A percentile compares a stretch with the other conserved stretches of the same genome.
Conservation (phyloP, 2,329 filamentous ascomycete species). For the Xylariales sp. region DNA sequence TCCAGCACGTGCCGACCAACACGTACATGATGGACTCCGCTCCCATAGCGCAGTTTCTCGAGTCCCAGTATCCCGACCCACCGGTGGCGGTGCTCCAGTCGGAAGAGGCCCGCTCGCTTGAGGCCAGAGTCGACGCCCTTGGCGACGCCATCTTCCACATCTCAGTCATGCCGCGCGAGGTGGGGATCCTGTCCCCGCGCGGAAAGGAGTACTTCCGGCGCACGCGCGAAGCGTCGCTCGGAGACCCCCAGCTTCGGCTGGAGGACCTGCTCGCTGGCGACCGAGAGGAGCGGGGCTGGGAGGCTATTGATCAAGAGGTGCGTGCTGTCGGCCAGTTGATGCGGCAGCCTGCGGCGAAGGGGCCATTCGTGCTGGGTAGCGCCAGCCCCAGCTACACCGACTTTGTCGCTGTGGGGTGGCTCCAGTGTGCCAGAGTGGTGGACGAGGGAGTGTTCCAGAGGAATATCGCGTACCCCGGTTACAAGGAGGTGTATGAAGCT, state of each 20-base stretch:
- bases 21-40: constrained; percentile 34
- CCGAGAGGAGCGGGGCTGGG: constrained; percentile 24
- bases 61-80: constrained; percentile 31
- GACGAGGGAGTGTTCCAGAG: constrained; percentile 12
- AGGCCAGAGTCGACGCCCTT: background rate
- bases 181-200: constrained; percentile 29
- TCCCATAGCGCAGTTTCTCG: constrained; percentile 33
- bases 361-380: constrained; percentile 35
- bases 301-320: constrained; percentile 18
- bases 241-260: constrained; percentile 15
- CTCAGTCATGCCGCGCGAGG: constrained; percentile 31
- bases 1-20: constrained; percentile 32
- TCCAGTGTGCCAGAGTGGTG: constrained; percentile 14
- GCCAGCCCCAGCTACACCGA: constrained; percentile 23
- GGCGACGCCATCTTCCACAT: constrained; percentile 20
- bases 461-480: constrained; percentile 17
- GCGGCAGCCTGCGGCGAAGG: constrained; percentile 25
- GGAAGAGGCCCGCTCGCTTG: constrained; percentile 4
- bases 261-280: constrained; percentile 26
- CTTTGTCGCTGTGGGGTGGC: constrained; percentile 32
- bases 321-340: constrained; percentile 26
- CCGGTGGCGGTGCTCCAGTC: constrained; percentile 19
- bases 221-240: constrained; percentile 24
- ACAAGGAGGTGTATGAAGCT: constrained; percentile 15
- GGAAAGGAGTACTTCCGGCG: constrained; percentile 32